Conservation (phyloP, 2,329 filamentous ascomycete genomes). For the Xylariaceae sp. region DNA sequence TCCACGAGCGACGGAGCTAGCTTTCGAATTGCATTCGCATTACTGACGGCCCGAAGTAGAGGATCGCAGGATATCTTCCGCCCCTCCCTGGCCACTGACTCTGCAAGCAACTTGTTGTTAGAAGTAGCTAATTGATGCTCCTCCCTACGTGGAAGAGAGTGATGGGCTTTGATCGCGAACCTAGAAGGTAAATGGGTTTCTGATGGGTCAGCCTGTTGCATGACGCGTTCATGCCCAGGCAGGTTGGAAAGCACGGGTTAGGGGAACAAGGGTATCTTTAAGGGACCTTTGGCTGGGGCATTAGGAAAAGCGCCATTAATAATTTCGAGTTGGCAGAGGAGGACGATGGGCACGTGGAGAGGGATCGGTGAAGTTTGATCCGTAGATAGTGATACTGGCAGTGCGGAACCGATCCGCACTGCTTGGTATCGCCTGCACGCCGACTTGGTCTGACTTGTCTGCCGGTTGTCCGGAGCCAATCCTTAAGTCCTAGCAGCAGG, state of each 20-base stretch:
- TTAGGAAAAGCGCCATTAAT: slow-evolving; percentile 6
- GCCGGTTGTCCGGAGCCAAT: not conserved
- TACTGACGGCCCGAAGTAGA: slow-evolving; percentile 8
- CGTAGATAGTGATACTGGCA: slow-evolving; percentile 21
- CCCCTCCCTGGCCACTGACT: not conserved
- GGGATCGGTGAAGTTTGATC: slow-evolving; percentile 5
- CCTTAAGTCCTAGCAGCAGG: no score
- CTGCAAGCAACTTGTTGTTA: not conserved
- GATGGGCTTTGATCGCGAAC: not conserved
- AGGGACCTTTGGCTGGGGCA: slow-evolving; percentile 1
- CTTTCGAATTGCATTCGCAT: slow-evolving; percentile 6
- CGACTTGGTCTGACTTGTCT: slow-evolving; percentile 10
- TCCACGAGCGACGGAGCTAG: slow-evolving; percentile 2
- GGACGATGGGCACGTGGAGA: not conserved
- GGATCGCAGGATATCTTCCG: not conserved
- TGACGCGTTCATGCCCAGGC: not conserved
- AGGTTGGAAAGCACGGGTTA: not conserved
- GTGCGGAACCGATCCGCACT: slow-evolving; percentile 13
- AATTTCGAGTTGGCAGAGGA: slow-evolving; percentile 2
- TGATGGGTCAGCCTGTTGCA: slow-evolving; percentile 4
- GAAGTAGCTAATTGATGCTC: slow-evolving; percentile 12
- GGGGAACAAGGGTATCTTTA: slow-evolving; percentile 8
- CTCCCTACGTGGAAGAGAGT: slow-evolving; percentile 2
- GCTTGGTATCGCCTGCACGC: slow-evolving; percentile 9
- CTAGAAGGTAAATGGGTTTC: slow-evolving; percentile 11